Conservation (phyloP, 176 grass and related monocot genomes). For the Aegilops longissima region DNA sequence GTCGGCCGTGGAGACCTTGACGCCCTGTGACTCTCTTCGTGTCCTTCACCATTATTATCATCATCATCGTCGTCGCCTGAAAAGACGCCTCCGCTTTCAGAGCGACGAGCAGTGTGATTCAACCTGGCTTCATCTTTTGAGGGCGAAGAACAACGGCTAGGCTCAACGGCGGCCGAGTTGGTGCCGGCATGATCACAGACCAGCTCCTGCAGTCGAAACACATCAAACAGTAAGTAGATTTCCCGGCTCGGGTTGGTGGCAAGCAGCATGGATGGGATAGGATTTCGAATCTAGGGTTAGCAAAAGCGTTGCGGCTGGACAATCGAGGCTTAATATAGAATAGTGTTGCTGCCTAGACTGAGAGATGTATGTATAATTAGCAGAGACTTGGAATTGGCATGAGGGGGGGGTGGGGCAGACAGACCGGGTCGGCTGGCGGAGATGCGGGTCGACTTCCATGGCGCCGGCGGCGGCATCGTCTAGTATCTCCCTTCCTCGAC, state of each 20-base stretch:
- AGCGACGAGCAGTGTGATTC: not conserved
- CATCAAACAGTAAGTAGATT: not conserved
- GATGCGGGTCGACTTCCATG: conserved; percentile 34
- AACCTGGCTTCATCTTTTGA: conserved; percentile 6
- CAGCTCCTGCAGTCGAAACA: conserved; percentile 1
- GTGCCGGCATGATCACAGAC: not conserved
- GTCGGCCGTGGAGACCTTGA: conserved; percentile 25
- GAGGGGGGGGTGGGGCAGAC: conserved; percentile 34
- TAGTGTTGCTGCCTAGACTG: not conserved
- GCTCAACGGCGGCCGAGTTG: not conserved
- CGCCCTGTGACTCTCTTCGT: conserved; percentile 12
- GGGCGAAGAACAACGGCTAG: not conserved
- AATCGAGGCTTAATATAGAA: not conserved
- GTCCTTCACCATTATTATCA: conserved; percentile 1
- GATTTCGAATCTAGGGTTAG: not conserved
- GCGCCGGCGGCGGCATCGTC: conserved; percentile 29
- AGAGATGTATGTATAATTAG: not conserved
- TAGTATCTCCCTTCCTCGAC: conserved; percentile 91
- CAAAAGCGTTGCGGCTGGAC: not conserved
- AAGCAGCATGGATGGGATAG: not conserved
- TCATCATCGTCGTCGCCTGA: conserved; percentile 2
- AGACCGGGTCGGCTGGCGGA: conserved; percentile 45
- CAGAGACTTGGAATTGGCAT: not conserved
- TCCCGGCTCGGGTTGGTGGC: not conserved
- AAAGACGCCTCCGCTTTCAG: not conserved